Evolutionary conservation across 805 yeast genomes (phyloP), one percentile per base, ranked within the genome.

Genomic region (Saccharomycopsis sp.): DNA sequence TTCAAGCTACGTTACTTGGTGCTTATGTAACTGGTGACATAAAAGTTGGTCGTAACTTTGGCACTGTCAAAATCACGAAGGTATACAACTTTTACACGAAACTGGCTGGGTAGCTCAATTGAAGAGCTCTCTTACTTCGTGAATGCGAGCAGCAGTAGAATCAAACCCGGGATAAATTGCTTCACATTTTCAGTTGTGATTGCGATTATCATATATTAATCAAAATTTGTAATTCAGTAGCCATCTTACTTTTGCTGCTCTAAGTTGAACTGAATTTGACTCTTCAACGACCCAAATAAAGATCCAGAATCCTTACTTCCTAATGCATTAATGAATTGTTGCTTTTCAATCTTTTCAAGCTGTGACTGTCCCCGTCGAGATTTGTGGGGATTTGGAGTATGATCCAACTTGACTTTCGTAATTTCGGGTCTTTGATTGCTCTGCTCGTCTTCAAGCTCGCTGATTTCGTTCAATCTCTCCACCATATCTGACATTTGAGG

Each of bases 401-500:
- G 80, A 56, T 66, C 64, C 54, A 67, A 69, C 34, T 59, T 61
- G 14, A 64, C 68, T 23, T 62, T 61, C 46, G 54, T 65, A 56
- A 16, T 65, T 62, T 29, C 24, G 46, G 37, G 59, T 52, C 53
- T 60, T 24, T 24, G 52, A 34, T 51, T 63, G 41, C 34, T 54
- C 12, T 61, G 63, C 2, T 61, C 64, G 18, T 52, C 60, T 4
- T 56, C 24, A 1, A 57, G 50, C 14, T 50, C 18, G 57, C 61
- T 57, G 34, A 66, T 74, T 23, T 70, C 70, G 21, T 75, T 78
- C 54, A 87, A 72, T 16, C 80, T 81, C 29, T 73, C 73, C 56
- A 83, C 71, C 51, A 87, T 70, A 63, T 87, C 94, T 55, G 77
- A 75, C 80, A 87, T 77, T 64, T 83, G 79, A 2, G 91, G 89